phyloP scores from a whole-genome alignment of 352 stramenopile species.

The Globisporangium emineosum region DNA sequence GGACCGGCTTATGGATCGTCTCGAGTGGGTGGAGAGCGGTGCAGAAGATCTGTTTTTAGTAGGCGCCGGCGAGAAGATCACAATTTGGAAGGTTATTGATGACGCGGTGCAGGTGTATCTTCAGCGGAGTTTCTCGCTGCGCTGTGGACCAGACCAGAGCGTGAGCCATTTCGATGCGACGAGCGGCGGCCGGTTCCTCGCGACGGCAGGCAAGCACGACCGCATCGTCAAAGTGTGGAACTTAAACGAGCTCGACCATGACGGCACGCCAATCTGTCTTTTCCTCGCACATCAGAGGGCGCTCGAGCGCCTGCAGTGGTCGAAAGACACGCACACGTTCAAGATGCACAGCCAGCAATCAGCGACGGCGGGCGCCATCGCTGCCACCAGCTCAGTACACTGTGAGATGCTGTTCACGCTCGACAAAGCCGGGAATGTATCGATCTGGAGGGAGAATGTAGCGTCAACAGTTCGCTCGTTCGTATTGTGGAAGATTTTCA shows the following conservation, averaged over 20 bases:
- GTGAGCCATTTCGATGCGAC: slow-evolving; percentile 66
- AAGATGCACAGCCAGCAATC: slow-evolving; percentile 22
- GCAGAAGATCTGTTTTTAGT: slow-evolving; percentile 70
- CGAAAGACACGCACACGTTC: slow-evolving; percentile 54
- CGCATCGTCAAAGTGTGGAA: slow-evolving; percentile 76
- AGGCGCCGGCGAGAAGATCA: slow-evolving; percentile 64
- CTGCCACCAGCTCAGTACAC: not conserved
- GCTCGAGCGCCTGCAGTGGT: slow-evolving; percentile 50
- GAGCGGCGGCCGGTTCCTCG: slow-evolving; percentile 45
- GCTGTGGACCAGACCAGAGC: slow-evolving; percentile 11
- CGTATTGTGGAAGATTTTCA: slow-evolving; percentile 64
- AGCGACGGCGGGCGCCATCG: not conserved
- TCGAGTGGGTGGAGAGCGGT: slow-evolving; percentile 72
- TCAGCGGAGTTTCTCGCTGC: slow-evolving; percentile 60
- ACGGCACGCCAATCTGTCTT: slow-evolving; percentile 48
- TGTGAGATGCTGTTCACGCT: slow-evolving; percentile 77
- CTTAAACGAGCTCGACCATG: slow-evolving; percentile 44
- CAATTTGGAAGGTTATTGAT: slow-evolving; percentile 81
- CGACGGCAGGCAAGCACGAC: slow-evolving; percentile 54
- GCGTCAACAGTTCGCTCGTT: slow-evolving; percentile 44
- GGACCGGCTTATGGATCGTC: slow-evolving; percentile 50
- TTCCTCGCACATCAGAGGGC: slow-evolving; percentile 66
- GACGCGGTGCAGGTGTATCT: slow-evolving; percentile 78
- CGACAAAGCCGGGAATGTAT: slow-evolving; percentile 56
- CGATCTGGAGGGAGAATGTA: slow-evolving; percentile 74